Evolutionary conservation across 1,284 basidiomycete species (phyloP), one percentile per base, ranked within the genome.

Genomic region (Sporisorium exsertum): DNA sequence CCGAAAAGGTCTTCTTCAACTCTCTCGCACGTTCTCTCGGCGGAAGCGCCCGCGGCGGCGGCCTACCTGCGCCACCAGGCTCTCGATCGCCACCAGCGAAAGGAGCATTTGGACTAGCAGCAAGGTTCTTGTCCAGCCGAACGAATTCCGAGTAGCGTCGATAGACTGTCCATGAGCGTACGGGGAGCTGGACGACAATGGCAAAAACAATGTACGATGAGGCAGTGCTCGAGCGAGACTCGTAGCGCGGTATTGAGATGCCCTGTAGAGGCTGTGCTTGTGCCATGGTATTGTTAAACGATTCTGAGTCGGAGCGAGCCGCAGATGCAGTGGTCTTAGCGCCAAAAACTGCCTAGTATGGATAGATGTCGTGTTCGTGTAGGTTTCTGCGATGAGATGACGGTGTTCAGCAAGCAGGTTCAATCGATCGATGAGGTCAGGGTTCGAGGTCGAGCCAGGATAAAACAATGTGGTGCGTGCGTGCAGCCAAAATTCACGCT

Each of bases 101-200:
- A 4, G 65, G 55, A 29, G 51, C 29, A n/a, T 91, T 90, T 13
- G 89, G 43, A 10, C 90, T 89, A 80, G 92, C 91, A 24, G 89
- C 89, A 76, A 97, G 90, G 81, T 94, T 92, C 40, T 89, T 89
- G 86, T 97, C 89, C 24, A 98, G 90, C 72, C 93, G 91, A 78
- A 90, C 90, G 87, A 98, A 97, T 85, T 97, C 94, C 46, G 93
- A 95, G 87, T 97, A 97, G 60, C 95, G 92, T 66, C 92, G 89
- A 89, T 92, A 93, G 88, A 97, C 93, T 49, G 92, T 90, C 95
- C 95, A 97, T 84, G 93, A 92, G 72, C 92, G 91, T 24, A 94
- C 91, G 67, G 93, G 90, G 20, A 83, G 72, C 27, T 66, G 56
- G 71, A 95, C 90, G 70, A 91, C 89, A 81, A 95, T 92, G 67